Evolutionary conservation across 2,329 filamentous ascomycete species (phyloP).

Genomic region (Colletotrichum godetiae): DNA sequence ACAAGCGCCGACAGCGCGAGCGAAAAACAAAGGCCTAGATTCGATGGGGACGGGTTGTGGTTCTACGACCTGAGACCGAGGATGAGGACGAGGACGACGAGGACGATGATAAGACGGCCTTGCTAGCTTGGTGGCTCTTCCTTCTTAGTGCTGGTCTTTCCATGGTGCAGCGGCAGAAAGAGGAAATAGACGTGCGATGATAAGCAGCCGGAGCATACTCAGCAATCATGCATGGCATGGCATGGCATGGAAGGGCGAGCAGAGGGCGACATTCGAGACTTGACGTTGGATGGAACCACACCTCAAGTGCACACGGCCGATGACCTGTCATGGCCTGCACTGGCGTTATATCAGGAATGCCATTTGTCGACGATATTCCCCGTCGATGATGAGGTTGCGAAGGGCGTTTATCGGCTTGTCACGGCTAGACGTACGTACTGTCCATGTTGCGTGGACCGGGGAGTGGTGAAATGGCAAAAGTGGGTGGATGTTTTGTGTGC

Average conservation of each 20-base stretch:
- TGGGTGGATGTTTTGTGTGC: background rate
- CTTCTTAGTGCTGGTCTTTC: background rate
- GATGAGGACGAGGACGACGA: background rate
- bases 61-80: background rate
- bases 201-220: conserved; percentile 10
- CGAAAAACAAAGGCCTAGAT: conserved; percentile 10
- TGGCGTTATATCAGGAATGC: background rate
- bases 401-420: background rate
- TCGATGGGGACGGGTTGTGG: background rate
- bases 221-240: background rate
- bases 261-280: background rate
- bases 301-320: conserved; percentile 17
- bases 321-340: conserved; percentile 6
- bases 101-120: conserved; percentile 4
- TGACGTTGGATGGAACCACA: conserved; percentile 8
- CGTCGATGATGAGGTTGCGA: background rate
- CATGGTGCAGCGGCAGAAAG: background rate
- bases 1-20: conserved; percentile 26
- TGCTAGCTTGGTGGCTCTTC: background rate
- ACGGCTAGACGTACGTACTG: background rate
- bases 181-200: conserved; percentile 19
- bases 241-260: background rate
- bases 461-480: background rate
- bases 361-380: background rate
- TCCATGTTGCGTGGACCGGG: background rate